These are phyloP conservation scores for Echinosophora koreensis DNA, from an alignment of 306 rosid genomes.

Conservation along the genomic window DNA sequence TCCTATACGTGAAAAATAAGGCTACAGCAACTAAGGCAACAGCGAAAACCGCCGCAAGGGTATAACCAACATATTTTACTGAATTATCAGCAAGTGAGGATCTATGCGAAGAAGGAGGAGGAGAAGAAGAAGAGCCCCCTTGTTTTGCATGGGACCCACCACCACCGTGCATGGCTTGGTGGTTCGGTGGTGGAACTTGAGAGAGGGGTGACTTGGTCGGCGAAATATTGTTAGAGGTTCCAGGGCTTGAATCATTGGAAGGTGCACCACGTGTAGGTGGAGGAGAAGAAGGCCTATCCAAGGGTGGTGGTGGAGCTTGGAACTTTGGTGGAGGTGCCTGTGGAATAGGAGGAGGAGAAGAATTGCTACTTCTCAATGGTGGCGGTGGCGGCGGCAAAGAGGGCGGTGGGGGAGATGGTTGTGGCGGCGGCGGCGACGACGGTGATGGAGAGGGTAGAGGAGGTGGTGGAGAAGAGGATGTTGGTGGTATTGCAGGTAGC, in stretches of 20 bases:
- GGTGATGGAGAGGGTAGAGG: neutral
- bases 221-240: neutral
- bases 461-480: neutral
- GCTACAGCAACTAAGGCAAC: conserved; percentile 56
- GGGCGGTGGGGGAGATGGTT: neutral
- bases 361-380: no score
- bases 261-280: neutral
- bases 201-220: neutral
- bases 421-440: neutral
- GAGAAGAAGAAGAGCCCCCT: conserved; percentile 34
- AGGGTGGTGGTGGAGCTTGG: conserved; percentile 19
- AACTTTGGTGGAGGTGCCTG: conserved; percentile 36
- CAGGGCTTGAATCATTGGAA: conserved; percentile 1
- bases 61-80: conserved; percentile 53
- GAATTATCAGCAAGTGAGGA: conserved; percentile 37
- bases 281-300: conserved; percentile 13
- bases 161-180: neutral
- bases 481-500: conserved; percentile 36
- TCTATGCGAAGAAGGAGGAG: conserved; percentile 33
- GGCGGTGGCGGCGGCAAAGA: neutral
- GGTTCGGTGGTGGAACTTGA: neutral
- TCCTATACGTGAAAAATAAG: conserved; percentile 44
- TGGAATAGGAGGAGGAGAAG: neutral
- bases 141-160: conserved; percentile 14
- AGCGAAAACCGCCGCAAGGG: conserved; percentile 61